Evolutionary conservation across 768 basidiomycete species (phyloP), one percentile per base, ranked within the genome.

Genomic region (Solioccasus polychromus): DNA sequence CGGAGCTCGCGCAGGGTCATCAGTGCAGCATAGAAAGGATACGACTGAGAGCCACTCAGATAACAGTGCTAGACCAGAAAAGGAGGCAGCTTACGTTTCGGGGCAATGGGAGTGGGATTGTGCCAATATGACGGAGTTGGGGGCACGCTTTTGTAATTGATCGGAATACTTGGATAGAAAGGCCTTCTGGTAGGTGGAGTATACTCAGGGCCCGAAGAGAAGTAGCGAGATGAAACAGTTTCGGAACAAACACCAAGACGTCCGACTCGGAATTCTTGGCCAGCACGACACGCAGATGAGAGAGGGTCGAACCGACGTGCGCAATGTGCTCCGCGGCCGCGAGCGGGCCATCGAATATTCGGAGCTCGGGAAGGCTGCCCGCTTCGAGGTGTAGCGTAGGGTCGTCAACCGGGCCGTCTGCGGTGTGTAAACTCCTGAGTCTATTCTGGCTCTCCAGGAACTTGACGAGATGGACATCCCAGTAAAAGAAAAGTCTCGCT

Each of bases 401-500:
- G 44, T 65, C 58, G 28, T 40, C 39, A 47, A 37, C 51, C 26
- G 63, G 53, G 19, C 60, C 65, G 35, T 62, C 56, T 8, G 50
- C 28, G 34, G 58, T 59, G 35, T 71, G 68, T 35, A 82, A 62
- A 9, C 45, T 51, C 40, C 58, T 67, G 29, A 83, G 64, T 24
- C 69, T 63, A 11, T 56, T 59, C 56, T 82, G 79, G 39, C 58
- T 60, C 44, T 73, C 64, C 23, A 83, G 63, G 60, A 83, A 84
- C 14, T 64, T 62, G 42, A 73, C 70, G 8, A 76, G 43, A 37
- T 71, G 57, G 0, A 48, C 35, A 52, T 79, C 77, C 78, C 80
- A 83, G 6, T 62, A 51, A 39, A 80, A 68, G 35, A 68, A 66
- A n/a, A 82, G 57, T 20, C 66, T 70, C 4, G 73, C 70, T 35